These are phyloP conservation scores for Gynochthodes officinalis DNA, from an alignment of 257 asterid species.

Conservation along the genomic window DNA sequence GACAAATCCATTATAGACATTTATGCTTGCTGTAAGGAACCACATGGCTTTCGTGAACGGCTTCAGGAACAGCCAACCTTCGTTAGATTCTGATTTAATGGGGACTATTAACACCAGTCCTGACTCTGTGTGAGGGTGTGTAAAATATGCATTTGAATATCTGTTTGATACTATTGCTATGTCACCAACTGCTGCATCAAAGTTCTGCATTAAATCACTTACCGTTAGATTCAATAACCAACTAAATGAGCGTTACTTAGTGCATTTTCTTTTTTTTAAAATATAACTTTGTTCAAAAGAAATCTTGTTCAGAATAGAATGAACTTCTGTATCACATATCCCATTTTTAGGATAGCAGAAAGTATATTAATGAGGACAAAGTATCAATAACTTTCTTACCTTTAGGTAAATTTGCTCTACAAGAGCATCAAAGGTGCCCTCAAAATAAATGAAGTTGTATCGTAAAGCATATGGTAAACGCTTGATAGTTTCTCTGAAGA, in stretches of 20 bases:
- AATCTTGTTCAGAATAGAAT: too few species aligned
- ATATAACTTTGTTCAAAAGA: not conserved
- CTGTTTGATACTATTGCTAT: constrained; percentile 28
- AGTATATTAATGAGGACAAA: not conserved
- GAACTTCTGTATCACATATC: too few species aligned
- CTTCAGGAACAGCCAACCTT: constrained; percentile 37
- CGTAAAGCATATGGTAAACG: constrained; percentile 16
- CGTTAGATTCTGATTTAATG: constrained; percentile 13
- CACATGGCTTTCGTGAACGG: constrained; percentile 48
- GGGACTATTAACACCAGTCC: constrained; percentile 44
- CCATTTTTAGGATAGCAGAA: too few species aligned
- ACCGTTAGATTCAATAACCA: not conserved
- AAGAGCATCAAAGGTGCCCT: constrained; percentile 23
- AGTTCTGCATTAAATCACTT: constrained; percentile 20
- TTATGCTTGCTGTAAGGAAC: constrained; percentile 24
- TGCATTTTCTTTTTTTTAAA: too few species aligned
- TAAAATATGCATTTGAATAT: constrained; percentile 36
- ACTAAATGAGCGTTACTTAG: too few species aligned
- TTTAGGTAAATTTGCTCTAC: constrained; percentile 27
- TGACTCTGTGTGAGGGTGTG: constrained; percentile 38
- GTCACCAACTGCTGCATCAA: constrained; percentile 48
- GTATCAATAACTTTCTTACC: constrained; percentile 24
- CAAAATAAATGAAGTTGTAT: constrained; percentile 20
- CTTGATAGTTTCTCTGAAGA: constrained; percentile 22
- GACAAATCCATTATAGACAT: constrained; percentile 35